A percentile compares a stretch with the other conserved stretches of the same genome.
phyloP scores from a whole-genome alignment of 257 asterid species.

The Penstemon barbatus region DNA sequence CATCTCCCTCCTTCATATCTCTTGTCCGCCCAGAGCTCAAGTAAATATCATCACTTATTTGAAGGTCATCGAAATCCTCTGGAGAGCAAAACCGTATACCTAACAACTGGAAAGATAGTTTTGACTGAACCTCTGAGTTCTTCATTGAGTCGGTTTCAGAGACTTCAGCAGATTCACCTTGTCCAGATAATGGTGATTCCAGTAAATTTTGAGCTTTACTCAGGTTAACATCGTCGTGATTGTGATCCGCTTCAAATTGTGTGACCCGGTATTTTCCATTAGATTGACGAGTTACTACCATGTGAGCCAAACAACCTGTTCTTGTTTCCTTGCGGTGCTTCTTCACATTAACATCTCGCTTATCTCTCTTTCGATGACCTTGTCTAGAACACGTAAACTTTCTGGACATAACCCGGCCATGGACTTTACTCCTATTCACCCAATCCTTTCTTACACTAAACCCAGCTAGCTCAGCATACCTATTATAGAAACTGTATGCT shows the following conservation, averaged over 20 bases:
- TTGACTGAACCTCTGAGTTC: constrained; percentile 44
- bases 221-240: constrained; percentile 53
- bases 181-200: constrained; percentile 38
- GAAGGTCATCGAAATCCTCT: constrained; percentile 45
- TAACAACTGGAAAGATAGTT: constrained; percentile 45
- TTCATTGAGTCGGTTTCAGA: constrained; percentile 45
- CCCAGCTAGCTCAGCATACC: constrained; percentile 61
- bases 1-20: constrained; percentile 62
- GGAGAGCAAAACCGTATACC: constrained; percentile 55
- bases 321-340: constrained; percentile 66
- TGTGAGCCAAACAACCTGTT: constrained; percentile 66
- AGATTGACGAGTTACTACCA: constrained; percentile 58
- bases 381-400: constrained; percentile 66
- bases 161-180: constrained; percentile 36
- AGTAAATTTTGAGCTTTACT: constrained; percentile 39
- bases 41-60: constrained; percentile 37
- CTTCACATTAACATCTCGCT: constrained; percentile 60
- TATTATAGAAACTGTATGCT: constrained; percentile 47
- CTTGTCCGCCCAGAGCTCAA: constrained; percentile 48
- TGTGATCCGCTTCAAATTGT: constrained; percentile 54
- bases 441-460: constrained; percentile 62
- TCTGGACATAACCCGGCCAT: constrained; percentile 65
- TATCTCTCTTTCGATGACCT: constrained; percentile 61
- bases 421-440: constrained; percentile 71
- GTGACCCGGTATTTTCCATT: constrained; percentile 52